Evolutionary conservation across 148 eudicot genomes (phyloP), one percentile per base, ranked within the genome.

Genomic region (Talinum fruticosum): DNA sequence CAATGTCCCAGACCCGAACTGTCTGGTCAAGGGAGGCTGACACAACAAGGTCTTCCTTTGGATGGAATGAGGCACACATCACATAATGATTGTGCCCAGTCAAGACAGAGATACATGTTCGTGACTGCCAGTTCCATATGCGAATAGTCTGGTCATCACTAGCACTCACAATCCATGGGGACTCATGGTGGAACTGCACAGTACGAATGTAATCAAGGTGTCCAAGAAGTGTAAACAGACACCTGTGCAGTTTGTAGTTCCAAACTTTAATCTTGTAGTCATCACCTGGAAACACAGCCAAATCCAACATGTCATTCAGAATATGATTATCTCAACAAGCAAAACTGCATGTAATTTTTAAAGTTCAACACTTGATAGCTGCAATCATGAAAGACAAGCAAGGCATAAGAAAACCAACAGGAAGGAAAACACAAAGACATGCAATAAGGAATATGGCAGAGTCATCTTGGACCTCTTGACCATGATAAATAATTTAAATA

Each of bases 91-190:
- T 92, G 82, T 94, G 98, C 34, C 98, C 98, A 0, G 97, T 94
- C 86, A 94, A 84, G 15, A 94, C 97, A 83, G 98, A 92, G 33
- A 94, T 87, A 82, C 98, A 94, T 4, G 96, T 88, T 10, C 97
- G 86, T 28, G 98, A 94, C 75, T 94, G 97, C 98, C 98, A 94
- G 76, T 94, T 94, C 98, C 98, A 94, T 62, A 94, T 85, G 75
- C 98, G 87, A 68, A 94, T 90, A 49, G 98, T 94, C 89, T 94
- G 97, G 75, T 94, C 98, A 87, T 94, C 97, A 86, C 98, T 92
- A 32, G 98, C 92, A 85, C 98, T 94, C 68, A 94, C 95, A 62
- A 94, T 94, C 98, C 98, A 94, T 16, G 97, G 98, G 78, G 77
- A 71, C 83, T 92, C 97, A 81, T 94, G 97, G 85, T 94, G 97